phyloP scores from a whole-genome alignment of 139 green algal genomes.

The Chlorella vulgaris region DNA sequence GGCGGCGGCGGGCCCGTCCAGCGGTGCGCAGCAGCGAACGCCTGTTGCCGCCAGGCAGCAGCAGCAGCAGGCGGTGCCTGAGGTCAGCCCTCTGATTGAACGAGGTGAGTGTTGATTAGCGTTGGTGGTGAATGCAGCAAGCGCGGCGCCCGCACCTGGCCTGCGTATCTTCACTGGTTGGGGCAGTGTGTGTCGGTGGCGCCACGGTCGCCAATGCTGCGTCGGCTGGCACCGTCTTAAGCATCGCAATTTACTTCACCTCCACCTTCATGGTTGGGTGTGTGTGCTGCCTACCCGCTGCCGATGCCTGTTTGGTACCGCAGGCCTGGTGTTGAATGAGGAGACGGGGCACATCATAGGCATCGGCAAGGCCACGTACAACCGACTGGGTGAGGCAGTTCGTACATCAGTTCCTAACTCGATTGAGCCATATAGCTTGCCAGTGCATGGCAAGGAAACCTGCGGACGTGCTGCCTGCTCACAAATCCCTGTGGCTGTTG shows the following conservation, averaged over 20 bases:
- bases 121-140: background rate
- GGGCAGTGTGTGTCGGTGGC: too few relatives aligned
- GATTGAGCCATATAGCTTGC: too few relatives aligned
- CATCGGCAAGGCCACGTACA: constrained; percentile 66
- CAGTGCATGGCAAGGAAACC: constrained; percentile 10
- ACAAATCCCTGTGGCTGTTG: too few relatives aligned
- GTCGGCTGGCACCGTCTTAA: too few relatives aligned
- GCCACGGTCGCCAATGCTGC: too few relatives aligned
- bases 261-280: background rate
- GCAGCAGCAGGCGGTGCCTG: background rate
- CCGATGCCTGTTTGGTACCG: background rate
- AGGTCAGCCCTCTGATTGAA: constrained; percentile 54
- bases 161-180: too few relatives aligned
- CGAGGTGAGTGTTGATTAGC: background rate
- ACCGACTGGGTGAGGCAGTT: constrained; percentile 44
- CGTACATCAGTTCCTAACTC: constrained; percentile 15
- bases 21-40: background rate
- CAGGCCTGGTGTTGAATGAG: constrained; percentile 49
- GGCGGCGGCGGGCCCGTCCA: background rate
- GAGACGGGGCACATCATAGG: constrained; percentile 53
- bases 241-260: background rate
- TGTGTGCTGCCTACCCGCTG: too few relatives aligned
- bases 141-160: background rate
- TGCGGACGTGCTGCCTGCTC: too few relatives aligned
- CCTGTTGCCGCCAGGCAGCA: background rate